phyloP scores from a whole-genome alignment of 495 filamentous ascomycete species.

The Rostrohypoxylon terebratum region DNA sequence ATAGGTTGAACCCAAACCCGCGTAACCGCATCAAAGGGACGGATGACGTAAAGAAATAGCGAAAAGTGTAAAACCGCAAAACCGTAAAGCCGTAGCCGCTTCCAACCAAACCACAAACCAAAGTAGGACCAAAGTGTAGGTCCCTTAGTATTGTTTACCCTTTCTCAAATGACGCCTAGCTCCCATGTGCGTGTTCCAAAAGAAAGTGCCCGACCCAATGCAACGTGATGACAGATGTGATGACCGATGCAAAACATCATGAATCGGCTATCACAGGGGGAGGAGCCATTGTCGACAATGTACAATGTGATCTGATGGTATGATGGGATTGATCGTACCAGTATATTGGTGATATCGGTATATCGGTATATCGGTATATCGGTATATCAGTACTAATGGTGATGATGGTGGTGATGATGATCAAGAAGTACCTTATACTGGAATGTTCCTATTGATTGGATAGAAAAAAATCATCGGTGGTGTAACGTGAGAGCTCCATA shows the following conservation, averaged over 20 bases:
- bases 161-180: conserved; percentile 33
- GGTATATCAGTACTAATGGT: too few species aligned
- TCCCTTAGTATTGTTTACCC: background rate
- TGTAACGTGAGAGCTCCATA: conserved; percentile 20
- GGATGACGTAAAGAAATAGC: conserved; percentile 27
- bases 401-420: too few species aligned
- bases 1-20: conserved; percentile 37
- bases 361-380: too few species aligned
- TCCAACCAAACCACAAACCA: conserved; percentile 22
- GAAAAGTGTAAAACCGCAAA: background rate
- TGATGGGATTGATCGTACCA: background rate
- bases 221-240: conserved; percentile 45
- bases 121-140: background rate
- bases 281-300: background rate
- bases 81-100: background rate
- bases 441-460: too few species aligned
- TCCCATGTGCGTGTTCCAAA: background rate
- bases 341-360: background rate
- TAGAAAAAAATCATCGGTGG: conserved; percentile 17
- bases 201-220: conserved; percentile 23
- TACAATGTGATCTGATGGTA: conserved; percentile 23
- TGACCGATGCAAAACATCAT: conserved; percentile 46
- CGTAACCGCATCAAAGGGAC: conserved; percentile 2
- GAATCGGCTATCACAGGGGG: conserved; percentile 24
- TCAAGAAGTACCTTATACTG: background rate